Conservation (phyloP, 163 green algal genomes). For the Volvox carteri region DNA sequence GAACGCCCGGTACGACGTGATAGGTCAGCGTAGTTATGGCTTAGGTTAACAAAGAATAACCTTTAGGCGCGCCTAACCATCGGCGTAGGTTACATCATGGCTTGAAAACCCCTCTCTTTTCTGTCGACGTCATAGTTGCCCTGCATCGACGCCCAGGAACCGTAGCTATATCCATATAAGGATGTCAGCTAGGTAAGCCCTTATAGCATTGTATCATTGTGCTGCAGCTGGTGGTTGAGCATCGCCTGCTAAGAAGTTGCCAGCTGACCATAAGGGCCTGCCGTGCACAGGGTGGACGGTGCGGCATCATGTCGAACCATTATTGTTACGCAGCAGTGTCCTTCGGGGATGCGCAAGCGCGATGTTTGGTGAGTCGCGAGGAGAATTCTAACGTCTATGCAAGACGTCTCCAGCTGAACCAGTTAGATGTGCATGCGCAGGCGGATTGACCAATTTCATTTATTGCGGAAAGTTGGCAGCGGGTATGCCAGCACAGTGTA, state of each 20-base stretch:
- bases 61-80: neutral
- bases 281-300: conserved; percentile 8
- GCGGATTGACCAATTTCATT: conserved; percentile 70
- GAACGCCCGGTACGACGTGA: too few relatives aligned
- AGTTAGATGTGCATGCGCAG: conserved; percentile 44
- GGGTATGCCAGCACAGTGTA: conserved; percentile 75
- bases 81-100: neutral
- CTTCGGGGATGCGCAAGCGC: conserved; percentile 50
- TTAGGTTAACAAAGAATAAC: conserved; percentile 2
- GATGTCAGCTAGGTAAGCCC: conserved; percentile 27
- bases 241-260: conserved; percentile 6
- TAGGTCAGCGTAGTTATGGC: too few relatives aligned
- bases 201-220: neutral
- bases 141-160: neutral
- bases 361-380: conserved; percentile 50
- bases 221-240: neutral
- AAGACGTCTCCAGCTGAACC: neutral
- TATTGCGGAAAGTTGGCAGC: conserved; percentile 66
- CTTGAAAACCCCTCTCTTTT: neutral
- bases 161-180: neutral
- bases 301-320: conserved; percentile 54
- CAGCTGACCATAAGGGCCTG: conserved; percentile 10
- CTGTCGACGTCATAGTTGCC: neutral
- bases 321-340: conserved; percentile 52
- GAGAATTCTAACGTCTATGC: neutral